Evolutionary conservation across 2,329 filamentous ascomycete species (phyloP).

Genomic region (Botrytis fabae): DNA sequence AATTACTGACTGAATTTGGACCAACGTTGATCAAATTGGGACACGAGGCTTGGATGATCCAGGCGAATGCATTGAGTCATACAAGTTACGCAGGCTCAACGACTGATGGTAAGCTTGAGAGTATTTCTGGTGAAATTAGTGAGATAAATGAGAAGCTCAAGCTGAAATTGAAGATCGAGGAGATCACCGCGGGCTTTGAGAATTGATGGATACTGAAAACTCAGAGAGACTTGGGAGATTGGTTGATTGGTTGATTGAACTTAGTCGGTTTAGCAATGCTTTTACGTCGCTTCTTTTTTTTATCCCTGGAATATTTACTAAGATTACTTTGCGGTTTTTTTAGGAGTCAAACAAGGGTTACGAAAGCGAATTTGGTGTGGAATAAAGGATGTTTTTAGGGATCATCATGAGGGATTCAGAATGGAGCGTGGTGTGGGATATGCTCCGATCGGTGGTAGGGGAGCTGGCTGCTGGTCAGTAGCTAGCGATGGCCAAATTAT

Average conservation of each 20-base stretch:
- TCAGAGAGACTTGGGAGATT: background rate
- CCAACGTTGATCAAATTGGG: conserved; percentile 27
- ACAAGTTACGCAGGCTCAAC: conserved; percentile 28
- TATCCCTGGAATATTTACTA: conserved; percentile 8
- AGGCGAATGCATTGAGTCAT: conserved; percentile 30
- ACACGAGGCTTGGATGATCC: conserved; percentile 31
- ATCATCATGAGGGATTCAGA: conserved; percentile 3
- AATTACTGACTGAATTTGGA: conserved; percentile 30
- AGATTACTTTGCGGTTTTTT: background rate
- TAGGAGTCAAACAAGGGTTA: conserved; percentile 4
- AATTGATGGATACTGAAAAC: background rate
- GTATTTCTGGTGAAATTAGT: background rate
- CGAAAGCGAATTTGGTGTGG: conserved; percentile 11
- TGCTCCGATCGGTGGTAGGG: background rate
- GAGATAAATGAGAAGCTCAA: background rate
- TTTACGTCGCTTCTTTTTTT: background rate
- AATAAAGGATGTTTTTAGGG: conserved; percentile 9
- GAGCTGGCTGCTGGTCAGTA: background rate
- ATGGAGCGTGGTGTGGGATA: conserved; percentile 11
- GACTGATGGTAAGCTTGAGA: conserved; percentile 15
- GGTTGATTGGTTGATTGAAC: background rate
- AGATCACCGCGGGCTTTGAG: background rate
- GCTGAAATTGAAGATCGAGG: background rate
- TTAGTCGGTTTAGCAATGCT: background rate
- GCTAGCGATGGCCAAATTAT: background rate